Base-by-base conservation (phyloP, 352 stramenopile species). In the Globisporangium spiculum region DNA sequence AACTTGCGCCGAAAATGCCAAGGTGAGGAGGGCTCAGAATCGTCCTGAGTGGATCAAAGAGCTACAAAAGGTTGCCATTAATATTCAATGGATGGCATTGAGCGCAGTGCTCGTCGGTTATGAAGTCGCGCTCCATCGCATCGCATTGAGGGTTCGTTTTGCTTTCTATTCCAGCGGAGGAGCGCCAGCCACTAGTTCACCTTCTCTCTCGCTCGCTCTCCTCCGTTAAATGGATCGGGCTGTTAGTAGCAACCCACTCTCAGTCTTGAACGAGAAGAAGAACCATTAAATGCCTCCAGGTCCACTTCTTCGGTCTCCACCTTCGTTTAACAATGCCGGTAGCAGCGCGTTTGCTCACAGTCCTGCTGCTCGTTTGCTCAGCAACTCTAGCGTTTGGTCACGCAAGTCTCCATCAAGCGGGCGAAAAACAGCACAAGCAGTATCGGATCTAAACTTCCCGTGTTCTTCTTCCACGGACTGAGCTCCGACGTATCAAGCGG, bases 391-490 rank as follows among this genome's bases (percentile, higher is more conserved):
- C 36, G 12, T 9, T 58, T 9, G 30, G 30, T 5, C 27, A 55
- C 34, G 20, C 32, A 0, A 67, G 22, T n/a, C 38, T 67, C n/a
- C 62, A 52, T 18, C 22, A 34, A n/a, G 16, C 34, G 1, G 6
- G 1, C 6, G 50, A 46, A 16, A n/a, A n/a, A 22, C 20, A 58
- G 34, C 9, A 16, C 22, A 41, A 38, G 7, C 24, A n/a, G 22
- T 2, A 16, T 34, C 9, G 53, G 63, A 41, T 20, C 27, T 1
- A 66, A 66, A 6, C 69, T 81, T 18, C 72, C 72, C 20, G 62
- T 78, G 14, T 63, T 80, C 60, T 80, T 73, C 61, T 78, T 80
- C 60, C 75, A 80, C 56, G 75, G 75, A 4, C 24, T 73, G 46
- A 66, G 46, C 6, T 30, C 32, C 8, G 63, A 63, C 26, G 57